Evolutionary conservation across 495 filamentous ascomycete species (phyloP), one percentile per base, ranked within the genome.

Genomic region (Aspergillus carlsbadensis): DNA sequence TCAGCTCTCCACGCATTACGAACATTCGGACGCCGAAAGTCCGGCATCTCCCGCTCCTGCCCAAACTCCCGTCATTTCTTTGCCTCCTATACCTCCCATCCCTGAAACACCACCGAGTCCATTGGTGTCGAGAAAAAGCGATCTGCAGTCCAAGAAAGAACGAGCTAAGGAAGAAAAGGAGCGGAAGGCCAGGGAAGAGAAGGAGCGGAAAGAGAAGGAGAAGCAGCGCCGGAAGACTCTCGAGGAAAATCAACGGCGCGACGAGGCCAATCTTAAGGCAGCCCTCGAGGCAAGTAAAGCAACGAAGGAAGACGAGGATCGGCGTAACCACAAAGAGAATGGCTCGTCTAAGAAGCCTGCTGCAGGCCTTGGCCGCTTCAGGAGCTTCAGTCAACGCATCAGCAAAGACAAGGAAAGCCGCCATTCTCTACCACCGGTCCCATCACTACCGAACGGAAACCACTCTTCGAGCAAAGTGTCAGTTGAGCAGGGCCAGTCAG

Each of bases 151-250:
- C 6, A 74, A 69, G 52, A 80, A 78, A 55, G 78, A 81, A 31
- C 72, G 67, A 43, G 70, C 68, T 6, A 72, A 81, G 20, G 85
- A 81, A 54, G 85, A 87, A 55, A 87, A 88, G 61, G 86, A 85
- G 46, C 75, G 77, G 7, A 87, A 83, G 51, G 81, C 79, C 7
- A 29, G 26, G 26, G 84, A 81, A 55, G 84, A 87, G 56, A 87
- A 87, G 62, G 86, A 85, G 44, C 75, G 77, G 7, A 87, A 87
- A 61, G 87, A 88, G 35, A 77, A 74, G 52, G 79, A 84, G 52
- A 90, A 87, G 60, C 82, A 83, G 57, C 84, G 83, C 36, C 78
- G 84, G 53, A 87, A 85, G 59, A 88, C 89, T 29, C 63, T 80
- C 18, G 74, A 70, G 59, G 80, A 84, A 40, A 70, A 71, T 26